Conservation (phyloP, 2,329 filamentous ascomycete species). For the Fusarium temperatum region DNA sequence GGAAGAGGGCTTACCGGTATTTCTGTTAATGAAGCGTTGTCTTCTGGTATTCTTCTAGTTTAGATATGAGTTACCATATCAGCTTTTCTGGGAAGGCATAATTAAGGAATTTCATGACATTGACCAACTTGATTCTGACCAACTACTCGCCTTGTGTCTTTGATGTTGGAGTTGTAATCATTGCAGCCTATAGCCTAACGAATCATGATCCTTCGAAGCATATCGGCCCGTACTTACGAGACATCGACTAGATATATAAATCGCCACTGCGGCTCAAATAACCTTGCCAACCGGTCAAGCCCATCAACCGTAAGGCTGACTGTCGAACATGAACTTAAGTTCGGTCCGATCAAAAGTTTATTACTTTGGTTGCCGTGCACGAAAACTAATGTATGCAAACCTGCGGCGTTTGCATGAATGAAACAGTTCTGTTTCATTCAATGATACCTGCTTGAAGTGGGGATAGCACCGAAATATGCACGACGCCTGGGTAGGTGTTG, state of each 20-base stretch:
- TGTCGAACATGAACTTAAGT: background rate
- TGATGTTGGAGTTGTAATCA: background rate
- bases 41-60: background rate
- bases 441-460: background rate
- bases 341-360: background rate
- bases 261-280: background rate
- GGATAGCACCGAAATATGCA: background rate
- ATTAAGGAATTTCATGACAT: background rate
- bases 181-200: rapidly evolving
- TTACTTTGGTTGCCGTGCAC: background rate
- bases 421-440: background rate
- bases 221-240: rapidly evolving
- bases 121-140: background rate
- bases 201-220: too few species aligned
- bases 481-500: background rate
- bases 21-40: slow-evolving; percentile 63
- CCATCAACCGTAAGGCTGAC: too few species aligned
- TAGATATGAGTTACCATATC: background rate
- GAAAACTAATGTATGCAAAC: background rate
- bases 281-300: background rate
- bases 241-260: background rate
- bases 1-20: slow-evolving; percentile 79
- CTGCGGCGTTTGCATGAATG: background rate
- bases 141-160: background rate
- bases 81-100: background rate